A percentile compares a stretch with the other conserved stretches of the same genome.
phyloP scores from a whole-genome alignment of 2,329 filamentous ascomycete species.

The Paecilomyces sp. region DNA sequence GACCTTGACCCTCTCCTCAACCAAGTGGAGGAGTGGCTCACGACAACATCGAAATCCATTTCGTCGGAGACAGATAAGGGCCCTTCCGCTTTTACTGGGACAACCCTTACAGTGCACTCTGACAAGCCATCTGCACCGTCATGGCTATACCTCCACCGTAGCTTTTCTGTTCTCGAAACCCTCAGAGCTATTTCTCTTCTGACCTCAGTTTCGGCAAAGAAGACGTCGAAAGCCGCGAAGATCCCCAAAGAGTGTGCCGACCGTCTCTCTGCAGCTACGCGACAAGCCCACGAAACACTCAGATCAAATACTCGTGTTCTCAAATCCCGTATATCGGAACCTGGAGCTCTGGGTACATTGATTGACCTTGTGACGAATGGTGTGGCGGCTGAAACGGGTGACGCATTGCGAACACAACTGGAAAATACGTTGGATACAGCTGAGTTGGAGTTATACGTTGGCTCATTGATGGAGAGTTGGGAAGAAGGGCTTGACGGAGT shows the following conservation, averaged over 20 bases:
- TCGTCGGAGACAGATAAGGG: conserved; percentile 11
- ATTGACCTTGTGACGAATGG: conserved; percentile 30
- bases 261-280: conserved; percentile 15
- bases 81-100: conserved; percentile 15
- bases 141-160: conserved; percentile 35
- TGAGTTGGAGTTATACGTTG: conserved; percentile 36
- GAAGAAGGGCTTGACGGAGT: conserved; percentile 38
- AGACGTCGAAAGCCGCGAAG: conserved; percentile 21
- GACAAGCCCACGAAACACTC: conserved; percentile 25
- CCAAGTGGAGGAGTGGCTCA: conserved; percentile 24
- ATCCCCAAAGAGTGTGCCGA: conserved; percentile 27
- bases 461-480: conserved; percentile 41
- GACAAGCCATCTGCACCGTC: conserved; percentile 24
- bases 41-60: conserved; percentile 16
- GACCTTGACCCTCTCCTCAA: conserved; percentile 21
- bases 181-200: conserved; percentile 32
- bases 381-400: conserved; percentile 12
- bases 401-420: conserved; percentile 22
- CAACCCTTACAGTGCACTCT: conserved; percentile 17
- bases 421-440: conserved; percentile 30
- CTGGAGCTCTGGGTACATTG: conserved; percentile 36
- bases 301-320: conserved; percentile 27
- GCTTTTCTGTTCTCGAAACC: conserved; percentile 33
- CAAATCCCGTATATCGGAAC: conserved; percentile 29
- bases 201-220: conserved; percentile 21